Percentiles rank a stretch among this genome's conserved stretches.
Conservation (phyloP, 192 early-diverging fungal genomes). For the Coemansia interrupta region DNA sequence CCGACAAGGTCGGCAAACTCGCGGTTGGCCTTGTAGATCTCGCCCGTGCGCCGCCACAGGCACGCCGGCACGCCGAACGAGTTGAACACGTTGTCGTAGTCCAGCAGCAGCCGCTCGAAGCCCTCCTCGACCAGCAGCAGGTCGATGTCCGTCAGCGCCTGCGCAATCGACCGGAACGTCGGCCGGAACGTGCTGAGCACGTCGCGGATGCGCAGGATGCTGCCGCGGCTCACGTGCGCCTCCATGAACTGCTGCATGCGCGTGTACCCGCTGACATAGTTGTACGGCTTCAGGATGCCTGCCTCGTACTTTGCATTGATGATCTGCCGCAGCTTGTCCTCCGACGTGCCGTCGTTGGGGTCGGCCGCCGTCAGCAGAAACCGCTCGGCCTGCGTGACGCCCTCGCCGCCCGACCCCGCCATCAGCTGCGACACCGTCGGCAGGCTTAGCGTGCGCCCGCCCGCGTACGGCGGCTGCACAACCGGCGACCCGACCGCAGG, state of each 20-base stretch:
- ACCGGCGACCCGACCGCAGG: constrained; percentile 26
- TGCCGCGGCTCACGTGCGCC: constrained; percentile 60
- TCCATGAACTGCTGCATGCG: constrained; percentile 91
- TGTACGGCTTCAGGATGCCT: constrained; percentile 93
- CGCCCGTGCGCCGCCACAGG: constrained; percentile 92
- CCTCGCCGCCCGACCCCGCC: constrained; percentile 50
- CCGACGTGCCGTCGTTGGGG: constrained; percentile 77
- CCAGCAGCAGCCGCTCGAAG: constrained; percentile 90
- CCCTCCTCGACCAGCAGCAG: constrained; percentile 92
- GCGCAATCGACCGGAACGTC: constrained; percentile 80
- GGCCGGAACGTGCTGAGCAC: constrained; percentile 89
- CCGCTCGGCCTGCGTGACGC: constrained; percentile 62
- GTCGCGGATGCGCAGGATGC: constrained; percentile 68
- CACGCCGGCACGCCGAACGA: constrained; percentile 94
- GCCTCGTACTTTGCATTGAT: constrained; percentile 96
- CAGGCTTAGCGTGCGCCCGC: constrained; percentile 23
- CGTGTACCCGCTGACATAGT: constrained; percentile 89
- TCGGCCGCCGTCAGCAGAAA: constrained; percentile 92
- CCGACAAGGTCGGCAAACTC: constrained; percentile 89
- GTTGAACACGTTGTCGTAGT: constrained; percentile 93
- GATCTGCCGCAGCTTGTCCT: constrained; percentile 86
- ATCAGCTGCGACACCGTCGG: constrained; percentile 46
- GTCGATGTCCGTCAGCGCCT: constrained; percentile 88
- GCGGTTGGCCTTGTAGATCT: constrained; percentile 94
- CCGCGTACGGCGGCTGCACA: background rate